phyloP scores from a whole-genome alignment of 495 filamentous ascomycete species.

The Evernia prunastri region DNA sequence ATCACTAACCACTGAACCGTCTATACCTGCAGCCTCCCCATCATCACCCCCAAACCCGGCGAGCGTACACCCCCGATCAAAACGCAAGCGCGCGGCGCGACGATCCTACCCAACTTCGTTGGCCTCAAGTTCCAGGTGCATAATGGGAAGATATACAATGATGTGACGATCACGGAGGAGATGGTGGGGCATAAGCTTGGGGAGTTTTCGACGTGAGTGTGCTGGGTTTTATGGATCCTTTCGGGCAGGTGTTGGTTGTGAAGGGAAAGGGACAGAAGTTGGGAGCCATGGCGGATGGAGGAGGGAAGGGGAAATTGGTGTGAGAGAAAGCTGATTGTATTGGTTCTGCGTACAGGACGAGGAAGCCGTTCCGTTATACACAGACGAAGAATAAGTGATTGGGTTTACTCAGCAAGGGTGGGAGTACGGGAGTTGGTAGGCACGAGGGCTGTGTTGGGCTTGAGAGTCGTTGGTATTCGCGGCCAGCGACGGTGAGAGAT shows the following conservation, averaged over 20 bases:
- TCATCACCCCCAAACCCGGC: slow-evolving; percentile 50
- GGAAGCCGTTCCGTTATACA: slow-evolving; percentile 79
- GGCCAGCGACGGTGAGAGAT: not conserved
- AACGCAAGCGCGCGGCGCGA: slow-evolving; percentile 84
- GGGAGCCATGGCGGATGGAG: not conserved
- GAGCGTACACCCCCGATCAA: slow-evolving; percentile 64
- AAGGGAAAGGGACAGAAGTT: slow-evolving; percentile 1
- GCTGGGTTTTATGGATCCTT: slow-evolving; percentile 8
- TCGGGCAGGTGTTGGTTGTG: not conserved
- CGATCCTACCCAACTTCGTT: slow-evolving; percentile 94
- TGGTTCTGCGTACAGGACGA: slow-evolving; percentile 50
- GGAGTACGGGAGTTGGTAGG: not conserved
- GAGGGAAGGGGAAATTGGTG: not conserved
- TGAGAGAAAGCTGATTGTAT: not conserved
- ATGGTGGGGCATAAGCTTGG: slow-evolving; percentile 98
- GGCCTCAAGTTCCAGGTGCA: slow-evolving; percentile 89
- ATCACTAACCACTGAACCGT: not conserved
- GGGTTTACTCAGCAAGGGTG: not conserved
- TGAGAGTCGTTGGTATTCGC: too few relatives aligned
- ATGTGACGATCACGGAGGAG: slow-evolving; percentile 85
- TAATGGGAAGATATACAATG: slow-evolving; percentile 89
- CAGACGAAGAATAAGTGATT: slow-evolving; percentile 65
- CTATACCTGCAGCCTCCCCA: slow-evolving; percentile 34
- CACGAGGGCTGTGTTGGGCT: too few relatives aligned
- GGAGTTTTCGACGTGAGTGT: slow-evolving; percentile 82